A percentile compares a stretch with the other conserved stretches of the same genome.
phyloP scores from a whole-genome alignment of 352 stramenopile species.

The Phytopythium kandeliae region DNA sequence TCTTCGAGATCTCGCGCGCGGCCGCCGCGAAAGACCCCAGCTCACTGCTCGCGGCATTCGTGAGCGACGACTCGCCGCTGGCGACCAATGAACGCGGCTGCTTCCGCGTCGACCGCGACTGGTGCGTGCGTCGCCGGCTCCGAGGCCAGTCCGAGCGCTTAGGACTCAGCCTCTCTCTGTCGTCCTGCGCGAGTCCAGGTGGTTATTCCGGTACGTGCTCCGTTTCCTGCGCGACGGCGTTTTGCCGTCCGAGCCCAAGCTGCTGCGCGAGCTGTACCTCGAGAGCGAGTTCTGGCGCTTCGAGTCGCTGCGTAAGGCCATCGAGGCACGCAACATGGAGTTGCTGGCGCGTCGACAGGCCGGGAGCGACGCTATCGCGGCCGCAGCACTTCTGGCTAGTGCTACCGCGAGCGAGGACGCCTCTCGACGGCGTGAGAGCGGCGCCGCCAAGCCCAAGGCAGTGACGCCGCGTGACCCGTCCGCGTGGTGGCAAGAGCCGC shows the following conservation, averaged over 20 bases:
- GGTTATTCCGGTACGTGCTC: conserved; percentile 74
- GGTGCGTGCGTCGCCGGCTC: conserved; percentile 15
- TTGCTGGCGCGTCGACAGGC: conserved; percentile 25
- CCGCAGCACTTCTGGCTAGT: neutral
- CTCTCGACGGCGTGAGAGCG: neutral
- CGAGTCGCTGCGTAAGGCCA: conserved; percentile 64
- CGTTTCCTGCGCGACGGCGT: conserved; percentile 73
- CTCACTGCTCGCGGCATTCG: conserved; percentile 64
- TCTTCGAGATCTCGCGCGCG: conserved; percentile 60
- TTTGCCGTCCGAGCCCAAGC: conserved; percentile 55
- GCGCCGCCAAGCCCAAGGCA: conserved; percentile 1
- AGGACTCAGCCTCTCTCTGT: neutral
- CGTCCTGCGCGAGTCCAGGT: conserved; percentile 15
- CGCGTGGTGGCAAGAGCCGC: conserved; percentile 63
- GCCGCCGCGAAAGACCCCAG: conserved; percentile 45
- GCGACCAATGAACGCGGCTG: conserved; percentile 48
- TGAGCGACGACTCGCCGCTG: conserved; percentile 60
- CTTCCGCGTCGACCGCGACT: conserved; percentile 73
- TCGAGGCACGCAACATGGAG: conserved; percentile 68
- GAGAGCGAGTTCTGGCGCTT: conserved; percentile 85
- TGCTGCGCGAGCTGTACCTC: conserved; percentile 63
- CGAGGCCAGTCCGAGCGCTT: neutral
- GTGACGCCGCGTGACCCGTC: conserved; percentile 15
- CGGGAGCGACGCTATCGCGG: neutral
- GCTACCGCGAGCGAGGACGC: neutral